Base-by-base conservation (phyloP, 1,284 basidiomycete species). In the Coniferiporia sulphurascens region DNA sequence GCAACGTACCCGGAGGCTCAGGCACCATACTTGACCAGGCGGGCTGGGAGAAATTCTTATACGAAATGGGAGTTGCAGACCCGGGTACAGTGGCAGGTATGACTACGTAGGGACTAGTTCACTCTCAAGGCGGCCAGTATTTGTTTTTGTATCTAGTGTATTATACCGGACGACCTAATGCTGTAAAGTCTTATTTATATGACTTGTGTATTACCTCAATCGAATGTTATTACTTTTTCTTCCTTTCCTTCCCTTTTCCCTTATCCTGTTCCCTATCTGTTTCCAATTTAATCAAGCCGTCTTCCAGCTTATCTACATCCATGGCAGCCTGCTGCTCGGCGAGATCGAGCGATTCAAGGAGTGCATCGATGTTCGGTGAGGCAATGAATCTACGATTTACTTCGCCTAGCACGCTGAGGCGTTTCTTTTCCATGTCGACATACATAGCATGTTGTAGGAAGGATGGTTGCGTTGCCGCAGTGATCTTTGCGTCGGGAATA, bases 361-460 rank as follows among this genome's bases (percentile, higher is more conserved):
- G 76, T 1, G 83, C 74, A 55, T 95, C 90, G 7, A 97, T 77
- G 67, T 97, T 85, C 0, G 95, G 95, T 1, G 92, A 91, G 51
- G 89, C 89, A 43, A 92, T 80, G 66, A 95, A 96, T 60, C 89
- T 84, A 68, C 90, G 87, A 74, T 89, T 87, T 52, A 97, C 81
- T 69, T 95, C 89, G 32, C 95, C 95, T 0, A 97, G 74, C 5
- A 94, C 83, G 43, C 81, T 81, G 12, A 95, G 75, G 8, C 76
- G 76, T 64, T 86, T 86, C 32, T 78, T 74, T 49, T 71, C 71
- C 51, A 75, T 68, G 70, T 97, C 88, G 49, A 96, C 69, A 64
- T 87, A 80, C 50, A 93, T 87, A 6, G 92, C 86, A 63, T 96
- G 92, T 70, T 97, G 93, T 8, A 96, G 78, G 72, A 97, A 98